phyloP scores from a whole-genome alignment of 805 yeast genomes.

The Cyberlindnera suaveolens region DNA sequence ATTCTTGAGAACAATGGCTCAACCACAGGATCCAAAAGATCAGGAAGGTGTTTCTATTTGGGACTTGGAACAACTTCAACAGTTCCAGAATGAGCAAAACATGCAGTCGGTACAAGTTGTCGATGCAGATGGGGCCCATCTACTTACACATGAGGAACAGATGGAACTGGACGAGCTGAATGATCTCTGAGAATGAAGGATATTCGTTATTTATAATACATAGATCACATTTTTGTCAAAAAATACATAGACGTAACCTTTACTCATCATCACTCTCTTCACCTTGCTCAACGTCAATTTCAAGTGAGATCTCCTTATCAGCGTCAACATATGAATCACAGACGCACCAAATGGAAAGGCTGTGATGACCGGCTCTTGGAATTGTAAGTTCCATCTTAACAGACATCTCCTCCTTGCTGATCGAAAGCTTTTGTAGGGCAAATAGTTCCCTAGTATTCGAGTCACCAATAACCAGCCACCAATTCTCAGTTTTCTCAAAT shows the following conservation, averaged over 20 bases:
- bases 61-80: constrained; percentile 64
- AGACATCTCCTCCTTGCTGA: constrained; percentile 45
- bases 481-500: constrained; percentile 49
- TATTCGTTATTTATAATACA: not conserved
- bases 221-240: not conserved
- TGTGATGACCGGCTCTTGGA: constrained; percentile 54
- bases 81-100: constrained; percentile 42
- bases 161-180: constrained; percentile 17
- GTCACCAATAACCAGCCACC: constrained; percentile 92
- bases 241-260: not conserved
- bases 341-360: constrained; percentile 72
- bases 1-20: constrained; percentile 89
- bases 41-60: constrained; percentile 94
- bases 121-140: constrained; percentile 24
- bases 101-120: not conserved
- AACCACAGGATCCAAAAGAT: constrained; percentile 82
- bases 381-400: constrained; percentile 50
- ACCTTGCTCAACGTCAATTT: constrained; percentile 36
- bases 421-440: constrained; percentile 61
- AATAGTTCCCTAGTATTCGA: constrained; percentile 50
- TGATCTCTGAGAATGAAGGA: not conserved
- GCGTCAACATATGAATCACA: constrained; percentile 93
- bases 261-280: constrained; percentile 22
- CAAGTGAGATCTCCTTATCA: constrained; percentile 70
- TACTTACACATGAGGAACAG: constrained; percentile 22